Percentiles rank a stretch among this genome's conserved stretches.
Conservation (phyloP, 73 alveolate genomes). For the Halteria grandinella region DNA sequence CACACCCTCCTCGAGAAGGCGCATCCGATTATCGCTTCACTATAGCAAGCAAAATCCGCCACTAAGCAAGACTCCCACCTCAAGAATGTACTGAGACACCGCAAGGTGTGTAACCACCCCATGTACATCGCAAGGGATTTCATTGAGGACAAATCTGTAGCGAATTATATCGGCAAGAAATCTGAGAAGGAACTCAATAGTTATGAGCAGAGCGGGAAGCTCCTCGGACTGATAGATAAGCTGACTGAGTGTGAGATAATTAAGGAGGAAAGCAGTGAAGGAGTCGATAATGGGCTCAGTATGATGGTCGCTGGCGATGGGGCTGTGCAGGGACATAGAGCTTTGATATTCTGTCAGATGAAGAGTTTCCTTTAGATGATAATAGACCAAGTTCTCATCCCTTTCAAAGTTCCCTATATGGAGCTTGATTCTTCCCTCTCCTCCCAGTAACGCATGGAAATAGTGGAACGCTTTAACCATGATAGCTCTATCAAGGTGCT, state of each 20-base stretch:
- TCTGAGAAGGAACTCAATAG: background rate
- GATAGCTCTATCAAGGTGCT: conserved; percentile 89
- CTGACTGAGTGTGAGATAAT: conserved; percentile 72
- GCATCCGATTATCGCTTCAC: conserved; percentile 37
- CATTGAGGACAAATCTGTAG: conserved; percentile 39
- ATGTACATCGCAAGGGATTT: conserved; percentile 58
- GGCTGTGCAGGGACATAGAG: conserved; percentile 70
- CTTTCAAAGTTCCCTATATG: conserved; percentile 58
- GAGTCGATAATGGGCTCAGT: conserved; percentile 35
- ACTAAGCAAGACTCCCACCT: conserved; percentile 26
- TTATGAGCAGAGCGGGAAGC: conserved; percentile 57
- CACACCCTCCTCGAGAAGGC: conserved; percentile 34
- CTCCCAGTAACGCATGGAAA: conserved; percentile 79
- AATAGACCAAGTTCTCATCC: conserved; percentile 65
- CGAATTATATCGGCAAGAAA: conserved; percentile 13
- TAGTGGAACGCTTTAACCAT: conserved; percentile 92
- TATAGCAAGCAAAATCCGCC: conserved; percentile 8
- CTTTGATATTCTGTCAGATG: conserved; percentile 78
- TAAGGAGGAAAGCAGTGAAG: conserved; percentile 40
- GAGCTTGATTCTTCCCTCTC: conserved; percentile 11
- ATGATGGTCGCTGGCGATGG: conserved; percentile 51
- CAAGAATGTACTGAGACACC: conserved; percentile 62
- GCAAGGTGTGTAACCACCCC: conserved; percentile 96
- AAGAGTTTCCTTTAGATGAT: conserved; percentile 66
- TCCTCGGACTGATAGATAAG: conserved; percentile 65